Conservation (phyloP, 176 grass and related monocot species). For the Triticum timopheevii region DNA sequence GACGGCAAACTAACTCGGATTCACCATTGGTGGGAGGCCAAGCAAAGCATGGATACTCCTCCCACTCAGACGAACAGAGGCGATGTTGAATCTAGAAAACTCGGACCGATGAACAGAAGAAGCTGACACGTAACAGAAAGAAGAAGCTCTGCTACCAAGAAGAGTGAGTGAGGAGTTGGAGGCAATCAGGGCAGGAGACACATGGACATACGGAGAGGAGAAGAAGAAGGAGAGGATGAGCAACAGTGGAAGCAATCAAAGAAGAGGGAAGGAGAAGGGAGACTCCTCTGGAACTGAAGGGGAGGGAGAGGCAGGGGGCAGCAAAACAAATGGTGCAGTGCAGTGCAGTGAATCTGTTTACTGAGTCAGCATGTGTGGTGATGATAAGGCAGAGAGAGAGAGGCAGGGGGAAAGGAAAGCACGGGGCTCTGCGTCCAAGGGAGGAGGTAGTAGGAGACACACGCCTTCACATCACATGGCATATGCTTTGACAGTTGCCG, state of each 20-base stretch:
- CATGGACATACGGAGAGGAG: background rate
- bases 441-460: too few relatives aligned
- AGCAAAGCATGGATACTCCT: background rate
- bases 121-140: slow-evolving; percentile 22
- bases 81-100: background rate
- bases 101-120: background rate
- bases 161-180: slow-evolving; percentile 11
- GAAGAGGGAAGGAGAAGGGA: slow-evolving; percentile 13
- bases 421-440: slow-evolving; percentile 39
- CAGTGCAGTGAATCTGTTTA: slow-evolving; percentile 9
- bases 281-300: background rate
- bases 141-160: slow-evolving; percentile 16
- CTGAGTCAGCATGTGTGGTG: background rate
- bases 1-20: slow-evolving; percentile 11
- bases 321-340: slow-evolving; percentile 40
- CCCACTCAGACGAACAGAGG: background rate
- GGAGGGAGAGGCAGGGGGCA: background rate
- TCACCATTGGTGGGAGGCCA: slow-evolving; percentile 15
- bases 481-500: too few relatives aligned
- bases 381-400: slow-evolving; percentile 17
- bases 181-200: background rate
- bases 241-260: slow-evolving; percentile 41
- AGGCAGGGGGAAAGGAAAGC: background rate
- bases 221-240: background rate
- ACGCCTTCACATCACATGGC: slow-evolving; percentile 36